These are phyloP conservation scores for Suillus alpinus DNA, from an alignment of 768 basidiomycete genomes.

Conservation along the genomic window DNA sequence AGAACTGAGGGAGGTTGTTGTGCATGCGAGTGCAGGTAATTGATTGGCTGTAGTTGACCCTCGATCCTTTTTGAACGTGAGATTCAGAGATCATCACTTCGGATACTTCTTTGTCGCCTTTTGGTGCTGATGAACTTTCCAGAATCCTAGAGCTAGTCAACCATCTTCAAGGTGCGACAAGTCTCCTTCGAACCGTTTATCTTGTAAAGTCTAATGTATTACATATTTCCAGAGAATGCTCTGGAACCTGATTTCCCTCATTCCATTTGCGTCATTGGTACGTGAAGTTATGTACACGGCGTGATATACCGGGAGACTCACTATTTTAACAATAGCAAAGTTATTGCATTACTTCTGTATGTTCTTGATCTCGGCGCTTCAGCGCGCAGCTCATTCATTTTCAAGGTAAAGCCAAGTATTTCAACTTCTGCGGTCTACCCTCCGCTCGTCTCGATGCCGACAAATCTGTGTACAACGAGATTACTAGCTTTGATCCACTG, in stretches of 20 bases:
- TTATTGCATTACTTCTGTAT: constrained; percentile 44
- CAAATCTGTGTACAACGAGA: constrained; percentile 34
- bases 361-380: constrained; percentile 4
- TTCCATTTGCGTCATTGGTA: constrained; percentile 1
- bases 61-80: constrained; percentile 1
- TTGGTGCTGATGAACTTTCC: constrained; percentile 5
- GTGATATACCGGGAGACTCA: not conserved
- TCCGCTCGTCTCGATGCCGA: constrained; percentile 43
- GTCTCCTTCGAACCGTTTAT: not conserved
- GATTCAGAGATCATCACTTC: constrained; percentile 9
- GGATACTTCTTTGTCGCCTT: constrained; percentile 6
- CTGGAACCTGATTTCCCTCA: not conserved
- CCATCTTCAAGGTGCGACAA: constrained; percentile 7
- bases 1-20: constrained; percentile 2
- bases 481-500: not conserved
- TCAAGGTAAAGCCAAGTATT: constrained; percentile 33
- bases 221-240: not conserved
- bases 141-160: constrained; percentile 10
- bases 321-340: constrained; percentile 28
- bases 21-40: constrained; percentile 20
- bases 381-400: not conserved
- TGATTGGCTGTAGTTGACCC: not conserved
- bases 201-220: not conserved
- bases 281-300: not conserved
- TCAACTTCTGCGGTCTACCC: constrained; percentile 47